Base-by-base conservation (phyloP, 1,284 basidiomycete species). In the Austroboletus rostrupii region DNA sequence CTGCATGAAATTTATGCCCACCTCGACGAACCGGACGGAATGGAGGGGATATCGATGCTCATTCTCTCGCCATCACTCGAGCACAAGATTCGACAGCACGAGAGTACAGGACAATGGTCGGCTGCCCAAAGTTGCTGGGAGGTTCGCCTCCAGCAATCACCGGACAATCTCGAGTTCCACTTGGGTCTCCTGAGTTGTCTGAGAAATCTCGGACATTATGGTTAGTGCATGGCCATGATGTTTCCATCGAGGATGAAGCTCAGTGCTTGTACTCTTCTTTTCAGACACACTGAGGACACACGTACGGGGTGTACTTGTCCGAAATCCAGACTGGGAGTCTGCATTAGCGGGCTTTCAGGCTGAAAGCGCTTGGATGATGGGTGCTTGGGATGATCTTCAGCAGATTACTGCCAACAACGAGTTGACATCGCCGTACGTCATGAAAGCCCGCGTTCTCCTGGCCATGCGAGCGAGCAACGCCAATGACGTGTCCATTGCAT, bases 71-170 rank as follows among this genome's bases (percentile, higher is more conserved):
- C 97, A 0, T 91, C 92, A 1, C 71, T 99, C 44, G 92, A 98
- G 59, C 92, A 98, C 69, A 95, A 98, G 69, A 99, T 99, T 53
- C 86, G 97, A 42, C 92, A 99, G 61, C 97, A 99, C 63, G 97
- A 99, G 69, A 97, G 90, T 58, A 97, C 92, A 1, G 97, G 97
- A 4, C 79, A 87, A 38, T 99, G 97, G 97, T 99, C 97, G 1
- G 90, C 94, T 5, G 97, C 97, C 5, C 97, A 99, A 68, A 98
- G 96, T 62, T 99, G 97, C 61, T 99, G 97, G 97, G 97, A 99
- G 70, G 89, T 99, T n/a, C 81, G 89, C 43, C 74, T 99, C 20
- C 96, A 98, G 65, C 85, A 92, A 56, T 82, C 84, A 26, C 96
- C 96, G 0, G 84, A 97, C 59, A 92, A 95, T 57, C 75, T 97